Evolutionary conservation across 768 basidiomycete genomes (phyloP), one percentile per base, ranked within the genome.

Genomic region (Collybia nuda): DNA sequence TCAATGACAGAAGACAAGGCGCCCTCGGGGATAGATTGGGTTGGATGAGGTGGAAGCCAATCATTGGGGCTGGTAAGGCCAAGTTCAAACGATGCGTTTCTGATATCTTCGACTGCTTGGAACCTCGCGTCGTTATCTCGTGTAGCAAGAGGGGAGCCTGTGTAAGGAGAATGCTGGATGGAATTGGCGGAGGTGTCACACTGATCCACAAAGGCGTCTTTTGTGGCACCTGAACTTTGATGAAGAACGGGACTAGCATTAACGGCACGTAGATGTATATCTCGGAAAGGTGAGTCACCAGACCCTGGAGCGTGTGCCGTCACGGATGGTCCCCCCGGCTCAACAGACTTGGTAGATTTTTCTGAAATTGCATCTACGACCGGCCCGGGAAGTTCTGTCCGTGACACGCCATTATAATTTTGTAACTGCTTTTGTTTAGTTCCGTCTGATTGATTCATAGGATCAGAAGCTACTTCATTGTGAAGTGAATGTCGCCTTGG

Each of bases 241-340:
- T 47, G 35, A n/a, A 23, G 12, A 24, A 32, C 15, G 17, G 26
- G 28, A n/a, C 40, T 37, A 9, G 50, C 8, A 35, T 57, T 57
- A 36, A 36, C 41, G 15, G 44, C 48, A 46, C 32, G 44, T 38
- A 32, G 44, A 43, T 51, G 51, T 23, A 48, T 49, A 28, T 57
- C 54, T 26, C 44, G 56, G 39, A 52, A 54, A 39, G 50, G 52
- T 9, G 48, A 50, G 39, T 51, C 45, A 6, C 50, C 54, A 41
- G 50, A 47, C 32, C 40, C 37, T 6, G 39, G 5, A 21, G 40
- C 41, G 23, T 22, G 22, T 21, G 44, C 17, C 11, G 47, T 39
- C 14, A 48, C 44, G 21, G 22, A 32, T 23, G 18, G 7, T 11
- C 36, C 23, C 28, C 43, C 23, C 15, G 24, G 24, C 26, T 43